phyloP scores from a whole-genome alignment of 805 yeast species.

The Blastobotrys peoriensis region DNA sequence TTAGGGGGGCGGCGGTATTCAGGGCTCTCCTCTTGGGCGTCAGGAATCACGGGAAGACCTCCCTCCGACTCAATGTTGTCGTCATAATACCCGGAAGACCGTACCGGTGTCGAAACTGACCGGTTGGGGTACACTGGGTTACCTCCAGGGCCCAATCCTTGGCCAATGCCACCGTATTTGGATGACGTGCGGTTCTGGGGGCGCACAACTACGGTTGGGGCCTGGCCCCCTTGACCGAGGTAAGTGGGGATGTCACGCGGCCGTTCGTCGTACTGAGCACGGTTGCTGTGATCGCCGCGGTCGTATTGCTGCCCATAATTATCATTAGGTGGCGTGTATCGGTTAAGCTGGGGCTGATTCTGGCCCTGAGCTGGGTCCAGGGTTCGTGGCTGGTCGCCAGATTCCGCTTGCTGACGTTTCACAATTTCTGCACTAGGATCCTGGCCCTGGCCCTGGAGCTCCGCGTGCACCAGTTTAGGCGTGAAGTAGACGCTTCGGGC shows the following conservation, averaged over 20 bases:
- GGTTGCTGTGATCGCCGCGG: no score
- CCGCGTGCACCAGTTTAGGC: conserved; percentile 7
- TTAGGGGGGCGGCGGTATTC: not conserved
- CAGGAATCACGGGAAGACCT: not conserved
- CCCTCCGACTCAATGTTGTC: not conserved
- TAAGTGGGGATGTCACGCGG: not conserved
- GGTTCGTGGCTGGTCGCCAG: no score
- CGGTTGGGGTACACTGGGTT: not conserved
- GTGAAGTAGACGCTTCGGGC: conserved; percentile 15
- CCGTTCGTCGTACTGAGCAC: no score
- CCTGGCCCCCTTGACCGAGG: not conserved
- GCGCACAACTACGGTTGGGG: not conserved
- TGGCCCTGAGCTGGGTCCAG: not conserved
- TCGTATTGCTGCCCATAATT: no score
- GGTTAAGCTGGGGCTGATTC: not conserved
- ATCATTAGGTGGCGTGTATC: not conserved
- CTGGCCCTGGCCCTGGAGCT: not conserved
- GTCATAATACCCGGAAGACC: not conserved
- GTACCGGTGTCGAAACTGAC: not conserved
- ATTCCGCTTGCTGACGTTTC: no score
- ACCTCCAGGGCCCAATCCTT: not conserved
- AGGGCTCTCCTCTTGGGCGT: not conserved
- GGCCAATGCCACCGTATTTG: not conserved
- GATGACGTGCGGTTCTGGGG: not conserved
- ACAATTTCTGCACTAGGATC: not conserved